Base-by-base conservation (phyloP, 2,329 filamentous ascomycete species). In the Fusarium buharicum region DNA sequence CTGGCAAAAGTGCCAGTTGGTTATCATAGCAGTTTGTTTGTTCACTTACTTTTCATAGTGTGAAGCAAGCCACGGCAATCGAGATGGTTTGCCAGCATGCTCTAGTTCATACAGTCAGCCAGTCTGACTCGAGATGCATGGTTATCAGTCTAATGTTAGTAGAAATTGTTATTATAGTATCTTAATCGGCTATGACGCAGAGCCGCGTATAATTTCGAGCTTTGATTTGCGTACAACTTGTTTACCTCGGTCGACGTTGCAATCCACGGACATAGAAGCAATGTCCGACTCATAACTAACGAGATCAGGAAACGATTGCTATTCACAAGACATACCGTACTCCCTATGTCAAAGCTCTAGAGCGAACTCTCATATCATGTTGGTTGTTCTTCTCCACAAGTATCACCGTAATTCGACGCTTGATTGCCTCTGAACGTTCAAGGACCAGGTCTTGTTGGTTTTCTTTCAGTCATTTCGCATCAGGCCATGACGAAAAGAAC, bases 401-500 rank as follows among this genome's bases (percentile, higher is more conserved):
- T 18, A 30, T 48, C 41, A 28, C 24, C 31, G 22, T 14, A 13
- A 13, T 36, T 22, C 24, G 36, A 51, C 22, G 17, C 31, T 48
- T 24, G 30, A 24, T 38, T 38, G 31, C 41, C 36, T 24, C 31
- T 12, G 41, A 24, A 48, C 17, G 31, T 38, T 18, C 24, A 27
- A 48, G 49, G 33, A 51, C 27, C 24, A 37, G 36, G 22, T 37
- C n/a, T 37, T n/a, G 16, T 18, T 41, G 36, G 22, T 24, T n/a
- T 48, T 17, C 41, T 18, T 41, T 22, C 13, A 37, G 17, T 16
- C 17, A 7, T 51, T 13, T 37, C 24, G 34, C 16, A 30, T 38
- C 49, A 51, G 41, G 17, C 49, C 41, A 51, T 30, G 9, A 17
- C 17, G 20, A 36, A 17, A 36, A 38, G 33, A 44, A 8, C 31